Conservation (phyloP, 768 basidiomycete species). For the Pholiota microspora region DNA sequence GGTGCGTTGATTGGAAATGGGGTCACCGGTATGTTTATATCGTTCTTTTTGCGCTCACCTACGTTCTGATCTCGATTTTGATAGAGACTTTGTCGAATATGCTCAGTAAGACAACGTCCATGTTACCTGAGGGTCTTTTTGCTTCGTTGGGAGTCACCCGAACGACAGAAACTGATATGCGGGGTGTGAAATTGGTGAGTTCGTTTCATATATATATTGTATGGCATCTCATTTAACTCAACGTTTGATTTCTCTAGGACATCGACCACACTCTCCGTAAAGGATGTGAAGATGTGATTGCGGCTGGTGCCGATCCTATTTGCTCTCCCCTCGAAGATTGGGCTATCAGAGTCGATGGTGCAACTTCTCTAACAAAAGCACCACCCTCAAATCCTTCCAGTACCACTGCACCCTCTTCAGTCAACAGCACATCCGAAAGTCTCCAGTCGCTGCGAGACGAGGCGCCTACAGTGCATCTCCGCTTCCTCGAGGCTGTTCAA, state of each 20-base stretch:
- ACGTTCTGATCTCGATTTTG: conserved; percentile 1
- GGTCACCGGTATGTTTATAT: conserved; percentile 48
- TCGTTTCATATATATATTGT: neutral
- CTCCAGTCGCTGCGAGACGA: conserved; percentile 39
- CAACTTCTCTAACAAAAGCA: conserved; percentile 2
- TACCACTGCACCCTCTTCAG: neutral
- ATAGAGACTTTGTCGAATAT: conserved; percentile 58
- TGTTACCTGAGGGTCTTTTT: conserved; percentile 69
- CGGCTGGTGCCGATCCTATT: conserved; percentile 53
- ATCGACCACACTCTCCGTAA: conserved; percentile 84
- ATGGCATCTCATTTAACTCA: neutral
- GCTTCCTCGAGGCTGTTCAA: conserved; percentile 55
- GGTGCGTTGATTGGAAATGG: conserved; percentile 30
- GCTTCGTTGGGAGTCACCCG: conserved; percentile 66
- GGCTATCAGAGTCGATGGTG: conserved; percentile 34
- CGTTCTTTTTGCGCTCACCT: neutral
- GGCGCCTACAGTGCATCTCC: conserved; percentile 47
- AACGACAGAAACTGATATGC: conserved; percentile 53
- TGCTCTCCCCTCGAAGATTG: conserved; percentile 63
- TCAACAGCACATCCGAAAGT: conserved; percentile 5
- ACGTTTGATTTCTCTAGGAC: conserved; percentile 42
- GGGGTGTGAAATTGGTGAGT: conserved; percentile 71
- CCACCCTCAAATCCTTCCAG: neutral
- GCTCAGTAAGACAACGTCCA: conserved; percentile 56
- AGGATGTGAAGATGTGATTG: conserved; percentile 84